Conservation (phyloP, 2,329 filamentous ascomycete genomes). For the Diaporthe batatas region DNA sequence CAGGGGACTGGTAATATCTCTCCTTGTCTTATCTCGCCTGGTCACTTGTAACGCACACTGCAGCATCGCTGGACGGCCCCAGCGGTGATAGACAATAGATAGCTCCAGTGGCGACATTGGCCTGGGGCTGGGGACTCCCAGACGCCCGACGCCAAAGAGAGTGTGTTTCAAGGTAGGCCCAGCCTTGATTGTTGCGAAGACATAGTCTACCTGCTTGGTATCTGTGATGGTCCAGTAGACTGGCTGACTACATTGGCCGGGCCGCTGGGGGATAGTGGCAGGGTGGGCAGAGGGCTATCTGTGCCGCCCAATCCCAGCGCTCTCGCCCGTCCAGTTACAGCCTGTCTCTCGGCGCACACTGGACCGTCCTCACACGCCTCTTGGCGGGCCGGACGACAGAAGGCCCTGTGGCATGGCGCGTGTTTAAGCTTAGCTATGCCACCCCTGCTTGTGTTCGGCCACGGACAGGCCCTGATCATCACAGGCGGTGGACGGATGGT, state of each 20-base stretch:
- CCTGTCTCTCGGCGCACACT: slow-evolving; percentile 31
- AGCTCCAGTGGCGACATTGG: slow-evolving; percentile 33
- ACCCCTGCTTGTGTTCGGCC: slow-evolving; percentile 32
- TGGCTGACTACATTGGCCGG: not conserved
- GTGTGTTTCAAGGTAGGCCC: slow-evolving; percentile 34
- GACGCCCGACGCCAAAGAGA: slow-evolving; percentile 14
- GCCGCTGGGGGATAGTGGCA: slow-evolving; percentile 2
- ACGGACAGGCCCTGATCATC: slow-evolving; percentile 17
- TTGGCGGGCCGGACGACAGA: slow-evolving; percentile 33
- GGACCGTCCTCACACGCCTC: slow-evolving; percentile 36
- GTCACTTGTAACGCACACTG: slow-evolving; percentile 34
- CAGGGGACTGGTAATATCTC: slow-evolving; percentile 27
- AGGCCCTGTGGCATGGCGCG: slow-evolving; percentile 38
- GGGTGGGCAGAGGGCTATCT: slow-evolving; percentile 22
- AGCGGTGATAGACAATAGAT: not conserved
- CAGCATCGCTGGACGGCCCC: slow-evolving; percentile 30
- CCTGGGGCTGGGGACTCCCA: slow-evolving; percentile 26
- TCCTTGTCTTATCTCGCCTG: slow-evolving; percentile 5
- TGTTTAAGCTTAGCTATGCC: slow-evolving; percentile 35
- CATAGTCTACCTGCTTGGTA: not conserved
- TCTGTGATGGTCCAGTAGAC: not conserved
- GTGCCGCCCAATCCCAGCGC: slow-evolving; percentile 34
- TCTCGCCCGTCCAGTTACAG: slow-evolving; percentile 31
- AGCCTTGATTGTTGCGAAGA: slow-evolving; percentile 18
- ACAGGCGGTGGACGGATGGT: slow-evolving; percentile 13